phyloP scores from a whole-genome alignment of 305 asterid species.

The Solanum hybrid region DNA sequence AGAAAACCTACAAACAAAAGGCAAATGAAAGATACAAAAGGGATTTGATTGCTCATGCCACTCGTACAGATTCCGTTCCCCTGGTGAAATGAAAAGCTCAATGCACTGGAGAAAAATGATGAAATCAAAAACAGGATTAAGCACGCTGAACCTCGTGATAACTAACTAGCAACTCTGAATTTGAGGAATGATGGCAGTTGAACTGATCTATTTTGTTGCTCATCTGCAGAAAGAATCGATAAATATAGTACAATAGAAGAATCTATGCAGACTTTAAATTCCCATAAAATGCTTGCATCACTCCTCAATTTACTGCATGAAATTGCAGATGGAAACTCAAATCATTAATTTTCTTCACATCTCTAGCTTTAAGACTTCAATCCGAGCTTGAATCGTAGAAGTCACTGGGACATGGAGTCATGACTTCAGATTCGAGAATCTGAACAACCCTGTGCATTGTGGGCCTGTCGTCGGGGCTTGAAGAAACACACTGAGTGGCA shows the following conservation, averaged over 20 bases:
- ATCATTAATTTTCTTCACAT: not conserved
- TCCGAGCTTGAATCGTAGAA: constrained; percentile 82
- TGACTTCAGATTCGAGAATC: constrained; percentile 81
- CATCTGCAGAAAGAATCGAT: constrained; percentile 41
- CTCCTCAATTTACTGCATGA: constrained; percentile 19
- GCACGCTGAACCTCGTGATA: constrained; percentile 1
- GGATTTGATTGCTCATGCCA: not conserved
- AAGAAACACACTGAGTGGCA: constrained; percentile 81
- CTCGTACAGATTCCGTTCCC: not conserved
- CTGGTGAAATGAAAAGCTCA: not conserved
- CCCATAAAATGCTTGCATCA: constrained; percentile 16
- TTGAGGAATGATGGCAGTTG: constrained; percentile 14
- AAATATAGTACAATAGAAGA: constrained; percentile 13
- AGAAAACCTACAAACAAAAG: not conserved
- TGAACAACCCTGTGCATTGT: constrained; percentile 91
- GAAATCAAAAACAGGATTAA: constrained; percentile 1
- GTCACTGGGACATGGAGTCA: constrained; percentile 94
- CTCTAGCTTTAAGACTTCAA: constrained; percentile 22
- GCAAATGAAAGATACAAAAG: not conserved
- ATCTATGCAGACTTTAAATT: constrained; percentile 18
- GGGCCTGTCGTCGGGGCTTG: constrained; percentile 84
- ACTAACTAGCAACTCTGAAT: constrained; percentile 13
- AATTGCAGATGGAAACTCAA: constrained; percentile 17
- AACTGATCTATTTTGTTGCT: constrained; percentile 18
- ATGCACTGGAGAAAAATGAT: not conserved